Percentiles rank a stretch among this genome's conserved stretches.
Conservation (phyloP, 805 yeast species). For the Candida maris region DNA sequence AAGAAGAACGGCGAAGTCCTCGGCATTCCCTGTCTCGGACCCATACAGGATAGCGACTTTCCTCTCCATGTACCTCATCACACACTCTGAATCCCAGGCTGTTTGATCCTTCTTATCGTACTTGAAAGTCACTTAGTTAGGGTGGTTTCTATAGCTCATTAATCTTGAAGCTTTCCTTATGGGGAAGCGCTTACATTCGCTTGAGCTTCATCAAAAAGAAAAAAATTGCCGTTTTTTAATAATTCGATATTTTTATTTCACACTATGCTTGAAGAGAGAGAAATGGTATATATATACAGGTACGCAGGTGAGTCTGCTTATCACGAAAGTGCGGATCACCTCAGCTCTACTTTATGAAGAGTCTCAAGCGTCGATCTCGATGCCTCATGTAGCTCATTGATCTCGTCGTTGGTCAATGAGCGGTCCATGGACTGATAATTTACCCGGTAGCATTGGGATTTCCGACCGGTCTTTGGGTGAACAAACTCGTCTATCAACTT, state of each 20-base stretch:
- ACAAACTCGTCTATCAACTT: constrained; percentile 72
- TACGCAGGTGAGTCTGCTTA: neutral
- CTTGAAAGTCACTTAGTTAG: too few species aligned
- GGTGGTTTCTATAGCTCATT: too few species aligned
- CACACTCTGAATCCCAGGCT: too few species aligned
- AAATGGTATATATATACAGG: too few species aligned
- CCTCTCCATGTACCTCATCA: constrained; percentile 8
- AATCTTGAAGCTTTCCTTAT: too few species aligned
- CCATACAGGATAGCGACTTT: constrained; percentile 70
- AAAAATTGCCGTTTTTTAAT: too few species aligned
- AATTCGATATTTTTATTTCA: too few species aligned
- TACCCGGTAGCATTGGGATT: constrained; percentile 83
- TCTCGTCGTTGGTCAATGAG: constrained; percentile 78
- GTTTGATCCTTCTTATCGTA: too few species aligned
- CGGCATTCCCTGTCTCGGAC: constrained; percentile 89
- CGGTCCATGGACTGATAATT: constrained; percentile 96
- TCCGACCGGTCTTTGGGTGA: constrained; percentile 77
- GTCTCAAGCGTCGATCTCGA: constrained; percentile 57
- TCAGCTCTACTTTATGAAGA: constrained; percentile 55
- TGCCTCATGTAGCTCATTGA: constrained; percentile 65
- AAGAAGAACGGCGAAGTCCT: constrained; percentile 72
- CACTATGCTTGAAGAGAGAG: too few species aligned
- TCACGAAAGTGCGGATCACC: too few species aligned
- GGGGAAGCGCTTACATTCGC: too few species aligned
- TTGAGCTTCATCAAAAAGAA: too few species aligned